Conservation (phyloP, 768 basidiomycete species). For the Russula vinacea region DNA sequence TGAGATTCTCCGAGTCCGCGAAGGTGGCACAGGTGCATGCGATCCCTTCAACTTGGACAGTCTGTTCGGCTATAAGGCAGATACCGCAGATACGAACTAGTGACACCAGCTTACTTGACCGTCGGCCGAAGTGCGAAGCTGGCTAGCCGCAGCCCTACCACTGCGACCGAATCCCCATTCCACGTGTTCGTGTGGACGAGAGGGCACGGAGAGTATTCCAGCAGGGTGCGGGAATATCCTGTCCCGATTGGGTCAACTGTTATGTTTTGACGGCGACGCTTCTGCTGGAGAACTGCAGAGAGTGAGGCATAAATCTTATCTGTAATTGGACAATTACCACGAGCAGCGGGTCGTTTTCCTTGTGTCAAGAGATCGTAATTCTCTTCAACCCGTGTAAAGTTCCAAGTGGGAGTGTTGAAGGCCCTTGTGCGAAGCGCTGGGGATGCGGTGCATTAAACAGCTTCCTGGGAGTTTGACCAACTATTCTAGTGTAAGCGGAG, state of each 20-base stretch:
- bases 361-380: conserved; percentile 69
- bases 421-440: conserved; percentile 63
- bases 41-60: conserved; percentile 73
- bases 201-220: conserved; percentile 56
- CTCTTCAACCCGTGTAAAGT: conserved; percentile 75
- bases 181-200: conserved; percentile 62
- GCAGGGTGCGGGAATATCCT: conserved; percentile 59
- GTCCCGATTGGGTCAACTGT: conserved; percentile 56
- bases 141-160: conserved; percentile 41
- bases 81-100: neutral
- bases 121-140: conserved; percentile 62
- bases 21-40: conserved; percentile 73
- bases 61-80: conserved; percentile 39
- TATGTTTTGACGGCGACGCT: conserved; percentile 49
- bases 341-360: conserved; percentile 48
- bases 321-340: conserved; percentile 42
- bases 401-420: conserved; percentile 69
- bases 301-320: neutral
- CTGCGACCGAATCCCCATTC: conserved; percentile 55
- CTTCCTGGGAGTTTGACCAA: conserved; percentile 90
- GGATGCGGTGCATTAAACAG: conserved; percentile 80
- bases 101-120: conserved; percentile 46
- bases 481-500: conserved; percentile 38
- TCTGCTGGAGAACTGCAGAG: conserved; percentile 44
- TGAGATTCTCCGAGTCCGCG: conserved; percentile 66